Percentiles rank a stretch among this genome's conserved stretches.
phyloP scores from a whole-genome alignment of 139 green algal species.

The Chlamydomonas schloesseri region DNA sequence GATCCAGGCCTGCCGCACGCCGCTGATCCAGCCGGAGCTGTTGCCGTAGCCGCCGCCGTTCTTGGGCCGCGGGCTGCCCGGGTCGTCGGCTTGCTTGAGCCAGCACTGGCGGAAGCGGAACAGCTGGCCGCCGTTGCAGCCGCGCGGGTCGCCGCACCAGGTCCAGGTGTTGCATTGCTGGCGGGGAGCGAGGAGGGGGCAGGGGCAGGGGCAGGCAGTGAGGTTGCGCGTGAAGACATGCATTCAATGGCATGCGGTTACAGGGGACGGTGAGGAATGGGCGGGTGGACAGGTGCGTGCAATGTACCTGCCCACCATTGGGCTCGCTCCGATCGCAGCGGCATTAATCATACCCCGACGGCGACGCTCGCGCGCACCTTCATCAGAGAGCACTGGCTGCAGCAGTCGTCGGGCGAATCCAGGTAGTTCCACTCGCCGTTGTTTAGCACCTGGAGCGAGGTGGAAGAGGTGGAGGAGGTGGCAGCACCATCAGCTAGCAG shows the following conservation, averaged over 20 bases:
- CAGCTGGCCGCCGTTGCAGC: neutral
- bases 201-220: too few relatives aligned
- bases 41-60: slow-evolving; percentile 15
- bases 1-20: neutral
- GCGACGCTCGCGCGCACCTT: too few relatives aligned
- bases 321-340: too few relatives aligned
- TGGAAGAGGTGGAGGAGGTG: too few relatives aligned
- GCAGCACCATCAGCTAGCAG: too few relatives aligned
- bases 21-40: slow-evolving; percentile 27
- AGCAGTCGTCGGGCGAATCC: slow-evolving; percentile 6
- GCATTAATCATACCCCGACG: too few relatives aligned
- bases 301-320: too few relatives aligned
- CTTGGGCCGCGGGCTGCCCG: neutral
- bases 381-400: neutral
- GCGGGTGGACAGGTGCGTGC: too few relatives aligned
- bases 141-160: slow-evolving; percentile 2
- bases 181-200: neutral
- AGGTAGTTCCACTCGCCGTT: neutral
- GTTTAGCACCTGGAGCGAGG: slow-evolving; percentile 10
- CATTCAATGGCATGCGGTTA: too few relatives aligned
- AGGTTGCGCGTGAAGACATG: too few relatives aligned
- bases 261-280: too few relatives aligned
- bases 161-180: slow-evolving; percentile 24
- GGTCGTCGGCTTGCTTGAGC: slow-evolving; percentile 4
- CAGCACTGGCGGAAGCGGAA: slow-evolving; percentile 9